Conservation (phyloP, 768 basidiomycete species). For the Agrocybe chaxingu region DNA sequence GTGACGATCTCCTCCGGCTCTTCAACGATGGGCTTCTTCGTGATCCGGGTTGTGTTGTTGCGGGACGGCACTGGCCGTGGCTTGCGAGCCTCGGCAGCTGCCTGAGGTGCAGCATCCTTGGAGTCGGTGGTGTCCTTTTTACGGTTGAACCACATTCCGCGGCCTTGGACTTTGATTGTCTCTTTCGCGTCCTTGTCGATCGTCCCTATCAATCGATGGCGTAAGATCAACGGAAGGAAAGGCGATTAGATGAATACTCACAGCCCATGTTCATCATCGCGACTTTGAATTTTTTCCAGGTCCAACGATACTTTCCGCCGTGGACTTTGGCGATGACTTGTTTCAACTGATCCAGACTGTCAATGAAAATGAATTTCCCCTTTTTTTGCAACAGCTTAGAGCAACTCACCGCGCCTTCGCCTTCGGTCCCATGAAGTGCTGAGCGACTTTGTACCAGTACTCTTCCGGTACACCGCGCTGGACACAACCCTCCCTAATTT, state of each 20-base stretch:
- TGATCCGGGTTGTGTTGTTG: constrained; percentile 24
- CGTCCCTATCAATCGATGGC: constrained; percentile 46
- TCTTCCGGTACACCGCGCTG: constrained; percentile 73
- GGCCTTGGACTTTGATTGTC: constrained; percentile 55
- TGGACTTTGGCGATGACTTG: constrained; percentile 71
- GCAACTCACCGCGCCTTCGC: constrained; percentile 52
- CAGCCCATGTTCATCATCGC: constrained; percentile 83
- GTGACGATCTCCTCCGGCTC: constrained; percentile 26
- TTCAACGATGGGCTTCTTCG: constrained; percentile 24
- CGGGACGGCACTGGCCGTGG: constrained; percentile 17
- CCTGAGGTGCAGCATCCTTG: neutral
- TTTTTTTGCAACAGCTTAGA: neutral
- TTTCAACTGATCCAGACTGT: constrained; percentile 64
- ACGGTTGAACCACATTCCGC: constrained; percentile 51
- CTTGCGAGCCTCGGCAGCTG: constrained; percentile 4
- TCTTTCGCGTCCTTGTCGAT: constrained; percentile 61
- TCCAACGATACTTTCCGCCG: constrained; percentile 77
- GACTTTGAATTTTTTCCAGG: constrained; percentile 78
- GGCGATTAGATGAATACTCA: constrained; percentile 32
- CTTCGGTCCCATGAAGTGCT: constrained; percentile 69
- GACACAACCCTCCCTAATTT: constrained; percentile 69
- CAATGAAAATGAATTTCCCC: constrained; percentile 1
- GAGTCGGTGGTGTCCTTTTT: constrained; percentile 34
- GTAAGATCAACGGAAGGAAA: no score
- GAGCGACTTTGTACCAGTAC: constrained; percentile 80